A percentile compares a stretch with the other conserved stretches of the same genome.
These are phyloP conservation scores for Gossypium longicalyx DNA, from an alignment of 345 rosid species.

Conservation along the genomic window DNA sequence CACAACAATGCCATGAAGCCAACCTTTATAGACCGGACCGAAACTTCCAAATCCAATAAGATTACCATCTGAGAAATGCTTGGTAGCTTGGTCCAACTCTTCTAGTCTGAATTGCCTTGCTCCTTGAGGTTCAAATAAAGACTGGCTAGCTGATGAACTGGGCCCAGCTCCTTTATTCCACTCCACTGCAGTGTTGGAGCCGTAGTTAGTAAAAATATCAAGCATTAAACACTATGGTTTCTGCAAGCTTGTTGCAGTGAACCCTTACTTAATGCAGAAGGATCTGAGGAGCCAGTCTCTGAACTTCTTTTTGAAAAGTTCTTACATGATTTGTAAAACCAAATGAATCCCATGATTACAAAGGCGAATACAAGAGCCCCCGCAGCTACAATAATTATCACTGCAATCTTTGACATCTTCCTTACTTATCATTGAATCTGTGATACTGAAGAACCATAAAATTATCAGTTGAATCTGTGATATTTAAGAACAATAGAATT, in stretches of 20 bases:
- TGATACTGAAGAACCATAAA: slow-evolving; percentile 13
- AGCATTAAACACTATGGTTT: neutral
- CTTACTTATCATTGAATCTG: slow-evolving; percentile 35
- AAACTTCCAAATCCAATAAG: slow-evolving; percentile 57
- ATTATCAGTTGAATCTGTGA: slow-evolving; percentile 27
- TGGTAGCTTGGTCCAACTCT: slow-evolving; percentile 58
- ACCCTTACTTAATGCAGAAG: slow-evolving; percentile 42
- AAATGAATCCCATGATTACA: slow-evolving; percentile 27
- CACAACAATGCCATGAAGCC: slow-evolving; percentile 40
- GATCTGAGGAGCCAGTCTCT: slow-evolving; percentile 58
- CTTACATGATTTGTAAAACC: slow-evolving; percentile 40
- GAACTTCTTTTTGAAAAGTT: slow-evolving; percentile 33
- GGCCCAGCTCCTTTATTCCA: slow-evolving; percentile 38
- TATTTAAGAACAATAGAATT: slow-evolving; percentile 10
- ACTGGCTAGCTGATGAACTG: slow-evolving; percentile 28
- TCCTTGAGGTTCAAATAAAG: slow-evolving; percentile 26
- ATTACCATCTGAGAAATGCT: slow-evolving; percentile 38
- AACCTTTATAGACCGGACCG: slow-evolving; percentile 48
- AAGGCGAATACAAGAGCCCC: slow-evolving; percentile 36
- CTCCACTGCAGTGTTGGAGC: slow-evolving; percentile 28
- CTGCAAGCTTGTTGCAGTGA: slow-evolving; percentile 4
- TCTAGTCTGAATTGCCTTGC: slow-evolving; percentile 42
- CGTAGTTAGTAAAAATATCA: slow-evolving; percentile 7
- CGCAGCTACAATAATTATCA: slow-evolving; percentile 38
- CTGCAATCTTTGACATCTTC: slow-evolving; percentile 43